Evolutionary conservation across 768 basidiomycete genomes (phyloP).

Genomic region (Termitomyces eurrhizus): DNA sequence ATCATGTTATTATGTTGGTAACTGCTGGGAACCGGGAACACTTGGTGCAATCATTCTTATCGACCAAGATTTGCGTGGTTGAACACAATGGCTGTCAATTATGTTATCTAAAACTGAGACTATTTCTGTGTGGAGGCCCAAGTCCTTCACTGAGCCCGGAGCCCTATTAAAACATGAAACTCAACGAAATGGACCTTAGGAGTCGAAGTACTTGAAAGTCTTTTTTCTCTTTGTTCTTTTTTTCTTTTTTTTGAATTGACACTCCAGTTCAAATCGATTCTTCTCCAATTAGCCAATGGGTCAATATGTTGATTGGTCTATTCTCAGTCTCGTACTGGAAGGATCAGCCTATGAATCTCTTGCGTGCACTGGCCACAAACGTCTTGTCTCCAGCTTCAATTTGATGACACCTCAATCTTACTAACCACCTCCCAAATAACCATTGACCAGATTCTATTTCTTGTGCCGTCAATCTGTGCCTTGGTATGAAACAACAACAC

Average conservation of each 20-base stretch:
- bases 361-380: slow-evolving; percentile 51
- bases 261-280: too few relatives aligned
- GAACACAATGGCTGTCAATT: background rate
- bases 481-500: background rate
- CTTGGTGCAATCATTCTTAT: background rate
- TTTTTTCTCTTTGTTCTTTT: background rate
- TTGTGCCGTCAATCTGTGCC: too few relatives aligned
- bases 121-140: slow-evolving; percentile 10
- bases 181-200: slow-evolving; percentile 59
- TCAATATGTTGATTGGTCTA: background rate
- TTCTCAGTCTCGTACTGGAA: slow-evolving; percentile 52
- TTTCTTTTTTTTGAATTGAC: too few relatives aligned
- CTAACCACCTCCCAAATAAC: background rate
- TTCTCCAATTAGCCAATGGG: background rate
- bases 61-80: background rate
- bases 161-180: slow-evolving; percentile 47
- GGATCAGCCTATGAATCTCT: slow-evolving; percentile 64
- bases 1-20: background rate
- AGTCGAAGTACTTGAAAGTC: slow-evolving; percentile 46
- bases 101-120: background rate
- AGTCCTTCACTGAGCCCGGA: slow-evolving; percentile 38
- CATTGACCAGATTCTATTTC: background rate
- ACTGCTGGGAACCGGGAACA: background rate
- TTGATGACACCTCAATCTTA: background rate
- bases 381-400: slow-evolving; percentile 51